Base-by-base conservation (phyloP, 768 basidiomycete genomes). In the Leccinum uliginosum region DNA sequence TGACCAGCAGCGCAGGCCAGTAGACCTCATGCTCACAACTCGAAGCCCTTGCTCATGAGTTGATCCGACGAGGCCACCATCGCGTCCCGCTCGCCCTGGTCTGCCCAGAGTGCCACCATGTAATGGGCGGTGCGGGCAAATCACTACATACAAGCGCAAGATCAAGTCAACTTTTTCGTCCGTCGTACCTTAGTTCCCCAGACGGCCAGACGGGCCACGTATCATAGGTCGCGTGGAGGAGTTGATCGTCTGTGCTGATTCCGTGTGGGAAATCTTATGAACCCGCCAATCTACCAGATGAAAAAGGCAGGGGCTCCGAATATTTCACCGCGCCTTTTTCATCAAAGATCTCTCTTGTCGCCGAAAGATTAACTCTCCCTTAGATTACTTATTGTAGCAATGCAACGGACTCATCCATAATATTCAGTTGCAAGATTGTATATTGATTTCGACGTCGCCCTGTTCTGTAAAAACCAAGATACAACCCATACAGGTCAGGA, bases 11-110 rank as follows among this genome's bases (percentile, higher is more conserved):
- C 2, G 78, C 78, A 0, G 81, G 78, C 88, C 90, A 94, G 67
- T 91, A 94, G 55, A 79, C 78, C 32, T 79, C 79, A 64, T 94
- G 93, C 1, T 79, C 77, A 65, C 91, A 93, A 93, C 55, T 80
- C 79, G 62, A 94, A 89, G 67, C 80, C 72, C 64, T 86, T 80
- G 15, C 73, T 74, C 74, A 89, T 84, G 53, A 95, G 79, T 74
- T 86, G 84, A 43, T 88, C 84, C 1, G 81, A 72, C 1, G 80
- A 76, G 68, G 94, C 88, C 38, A 93, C 65, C 29, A 63, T 66
- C 1, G 65, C 62, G 4, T 63, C 61, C 2, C 48, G 59, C 5
- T 56, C 44, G 0, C 30, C 64, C 47, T 60, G 56, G 29, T 65
- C 64, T 21, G 11, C 30, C 30, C 14, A 32, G 32, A 32, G 29